These are phyloP conservation scores for Bigelowiella natans DNA, from an alignment of 78 protist genomes.

Conservation along the genomic window DNA sequence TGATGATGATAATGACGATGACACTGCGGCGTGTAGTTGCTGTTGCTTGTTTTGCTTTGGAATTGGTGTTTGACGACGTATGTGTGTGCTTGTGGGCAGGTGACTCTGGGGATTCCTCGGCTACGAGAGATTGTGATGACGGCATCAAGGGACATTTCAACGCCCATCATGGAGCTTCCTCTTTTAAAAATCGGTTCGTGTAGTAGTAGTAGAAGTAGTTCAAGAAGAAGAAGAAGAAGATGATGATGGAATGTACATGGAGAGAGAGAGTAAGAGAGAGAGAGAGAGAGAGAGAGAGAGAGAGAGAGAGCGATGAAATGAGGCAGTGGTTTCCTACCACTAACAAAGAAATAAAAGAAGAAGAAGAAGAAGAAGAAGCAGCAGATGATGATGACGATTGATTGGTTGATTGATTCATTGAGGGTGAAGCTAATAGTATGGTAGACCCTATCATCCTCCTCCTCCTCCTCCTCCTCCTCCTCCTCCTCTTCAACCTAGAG, in stretches of 20 bases:
- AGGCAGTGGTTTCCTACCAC: neutral
- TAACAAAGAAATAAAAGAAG: neutral
- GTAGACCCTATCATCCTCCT: too few species aligned
- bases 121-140: conserved; percentile 47
- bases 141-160: conserved; percentile 25
- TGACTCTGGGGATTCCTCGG: conserved; percentile 61
- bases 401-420: too few species aligned
- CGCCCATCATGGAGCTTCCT: conserved; percentile 45
- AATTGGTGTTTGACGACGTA: too few species aligned
- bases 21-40: too few species aligned
- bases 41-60: too few species aligned
- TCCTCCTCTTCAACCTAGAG: too few species aligned
- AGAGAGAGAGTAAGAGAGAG: neutral
- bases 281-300: neutral
- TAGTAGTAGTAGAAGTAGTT: neutral
- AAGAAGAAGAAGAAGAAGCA: neutral
- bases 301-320: too few species aligned
- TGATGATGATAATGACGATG: too few species aligned
- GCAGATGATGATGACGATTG: too few species aligned
- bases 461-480: too few species aligned
- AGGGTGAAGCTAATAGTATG: too few species aligned
- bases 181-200: neutral
- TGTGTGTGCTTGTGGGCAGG: too few species aligned
- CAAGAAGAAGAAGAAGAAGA: neutral
- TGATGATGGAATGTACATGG: neutral